phyloP scores from a whole-genome alignment of 2,329 filamentous ascomycete species.

The Colletotrichum nymphaeae region DNA sequence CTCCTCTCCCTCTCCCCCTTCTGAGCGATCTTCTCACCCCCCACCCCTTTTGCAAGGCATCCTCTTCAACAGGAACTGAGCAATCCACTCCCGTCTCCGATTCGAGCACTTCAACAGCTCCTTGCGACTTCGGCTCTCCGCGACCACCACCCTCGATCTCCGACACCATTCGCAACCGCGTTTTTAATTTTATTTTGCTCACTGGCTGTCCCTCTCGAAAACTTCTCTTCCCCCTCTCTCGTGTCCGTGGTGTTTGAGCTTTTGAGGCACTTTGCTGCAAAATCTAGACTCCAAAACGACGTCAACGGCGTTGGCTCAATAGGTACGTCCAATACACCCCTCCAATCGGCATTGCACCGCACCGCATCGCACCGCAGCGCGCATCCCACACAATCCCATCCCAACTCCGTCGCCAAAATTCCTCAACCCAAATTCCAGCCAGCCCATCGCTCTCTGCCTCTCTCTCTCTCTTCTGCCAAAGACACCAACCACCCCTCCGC shows the following conservation, averaged over 20 bases:
- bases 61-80: constrained; percentile 34
- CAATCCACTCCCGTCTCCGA: constrained; percentile 15
- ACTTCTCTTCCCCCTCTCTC: neutral
- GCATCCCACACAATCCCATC: constrained; percentile 6
- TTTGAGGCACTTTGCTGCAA: constrained; percentile 5
- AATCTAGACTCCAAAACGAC: constrained; percentile 10
- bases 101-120: constrained; percentile 34
- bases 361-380: neutral
- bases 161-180: constrained; percentile 15
- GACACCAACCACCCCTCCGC: neutral
- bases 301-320: constrained; percentile 29
- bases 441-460: too few species aligned
- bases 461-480: too few species aligned
- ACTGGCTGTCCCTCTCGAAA: neutral
- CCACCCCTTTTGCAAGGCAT: constrained; percentile 9
- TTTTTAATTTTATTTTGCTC: neutral
- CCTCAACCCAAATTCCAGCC: constrained; percentile 23
- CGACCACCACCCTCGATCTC: constrained; percentile 32
- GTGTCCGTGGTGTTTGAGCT: neutral
- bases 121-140: constrained; percentile 34
- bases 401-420: constrained; percentile 20
- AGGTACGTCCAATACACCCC: constrained; percentile 1
- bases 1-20: neutral
- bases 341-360: constrained; percentile 18
- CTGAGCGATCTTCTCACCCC: neutral